Percentiles rank a stretch among this genome's conserved stretches.
phyloP scores from a whole-genome alignment of 306 rosid genomes.

The Benincasa hispida region DNA sequence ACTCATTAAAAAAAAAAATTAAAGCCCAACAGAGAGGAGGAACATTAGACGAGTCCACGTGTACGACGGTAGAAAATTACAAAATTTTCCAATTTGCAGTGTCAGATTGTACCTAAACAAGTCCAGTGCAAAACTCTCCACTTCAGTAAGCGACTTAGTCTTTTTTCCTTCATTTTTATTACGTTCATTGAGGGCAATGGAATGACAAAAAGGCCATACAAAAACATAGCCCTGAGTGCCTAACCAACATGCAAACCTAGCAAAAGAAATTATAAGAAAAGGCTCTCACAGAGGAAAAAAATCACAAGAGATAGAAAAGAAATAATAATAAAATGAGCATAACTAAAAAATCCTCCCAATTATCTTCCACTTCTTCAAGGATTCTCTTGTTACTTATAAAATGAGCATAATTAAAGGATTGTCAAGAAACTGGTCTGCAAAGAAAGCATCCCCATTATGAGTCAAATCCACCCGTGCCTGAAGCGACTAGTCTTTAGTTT shows the following conservation, averaged over 20 bases:
- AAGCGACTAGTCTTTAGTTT: neutral
- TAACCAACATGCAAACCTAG: neutral
- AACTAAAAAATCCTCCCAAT: neutral
- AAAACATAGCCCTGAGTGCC: neutral
- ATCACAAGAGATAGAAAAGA: neutral
- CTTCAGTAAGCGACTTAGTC: neutral
- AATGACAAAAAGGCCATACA: neutral
- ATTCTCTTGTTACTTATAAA: neutral
- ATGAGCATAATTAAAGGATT: neutral
- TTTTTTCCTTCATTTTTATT: neutral
- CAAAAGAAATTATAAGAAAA: neutral
- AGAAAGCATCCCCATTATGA: neutral
- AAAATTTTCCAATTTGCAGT: neutral
- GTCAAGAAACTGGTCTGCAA: neutral
- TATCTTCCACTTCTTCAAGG: neutral
- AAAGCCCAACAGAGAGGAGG: neutral
- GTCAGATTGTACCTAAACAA: neutral
- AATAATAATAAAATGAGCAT: neutral
- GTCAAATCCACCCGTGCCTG: neutral
- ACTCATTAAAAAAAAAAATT: neutral
- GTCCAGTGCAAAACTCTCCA: neutral
- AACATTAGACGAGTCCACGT: neutral
- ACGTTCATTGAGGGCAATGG: neutral
- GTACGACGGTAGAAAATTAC: neutral
- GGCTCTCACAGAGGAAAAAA: neutral